Percentiles rank a stretch among this genome's conserved stretches.
phyloP scores from a whole-genome alignment of 192 early-diverging fungal genomes.

The Rhizoclosmatium globosum region DNA sequence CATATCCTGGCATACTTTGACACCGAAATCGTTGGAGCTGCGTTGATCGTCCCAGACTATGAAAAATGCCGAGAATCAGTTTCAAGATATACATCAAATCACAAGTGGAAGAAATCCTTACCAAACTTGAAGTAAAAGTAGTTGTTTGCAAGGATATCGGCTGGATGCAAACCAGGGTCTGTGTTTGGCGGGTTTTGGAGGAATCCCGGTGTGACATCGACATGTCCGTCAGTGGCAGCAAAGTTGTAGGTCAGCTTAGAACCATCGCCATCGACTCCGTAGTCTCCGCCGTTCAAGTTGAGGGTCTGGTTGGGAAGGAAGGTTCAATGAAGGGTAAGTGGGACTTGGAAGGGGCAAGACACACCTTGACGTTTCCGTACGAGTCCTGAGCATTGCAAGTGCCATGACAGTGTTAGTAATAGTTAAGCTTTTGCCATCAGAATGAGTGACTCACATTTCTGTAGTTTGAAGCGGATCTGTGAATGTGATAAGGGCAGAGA shows the following conservation, averaged over 20 bases:
- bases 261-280: conserved; percentile 27
- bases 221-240: conserved; percentile 18
- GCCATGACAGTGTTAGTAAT: too few relatives aligned
- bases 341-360: too few relatives aligned
- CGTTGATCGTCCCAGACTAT: conserved; percentile 33
- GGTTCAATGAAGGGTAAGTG: not conserved
- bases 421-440: not conserved
- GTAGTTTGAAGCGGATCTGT: not conserved
- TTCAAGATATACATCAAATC: too few relatives aligned
- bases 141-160: conserved; percentile 18
- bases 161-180: conserved; percentile 23
- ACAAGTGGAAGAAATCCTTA: too few relatives aligned
- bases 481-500: not conserved
- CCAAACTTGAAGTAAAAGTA: conserved; percentile 41
- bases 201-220: conserved; percentile 7
- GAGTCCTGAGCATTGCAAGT: too few relatives aligned
- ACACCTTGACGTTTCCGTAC: not conserved
- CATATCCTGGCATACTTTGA: conserved; percentile 22
- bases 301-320: not conserved
- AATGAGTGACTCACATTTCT: not conserved
- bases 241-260: conserved; percentile 13
- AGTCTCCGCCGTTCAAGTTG: conserved; percentile 36
- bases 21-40: conserved; percentile 7
- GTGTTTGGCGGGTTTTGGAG: not conserved
- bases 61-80: too few relatives aligned